These are phyloP conservation scores for Diplotaxis tenuifolia DNA, from an alignment of 345 rosid species.

Conservation along the genomic window DNA sequence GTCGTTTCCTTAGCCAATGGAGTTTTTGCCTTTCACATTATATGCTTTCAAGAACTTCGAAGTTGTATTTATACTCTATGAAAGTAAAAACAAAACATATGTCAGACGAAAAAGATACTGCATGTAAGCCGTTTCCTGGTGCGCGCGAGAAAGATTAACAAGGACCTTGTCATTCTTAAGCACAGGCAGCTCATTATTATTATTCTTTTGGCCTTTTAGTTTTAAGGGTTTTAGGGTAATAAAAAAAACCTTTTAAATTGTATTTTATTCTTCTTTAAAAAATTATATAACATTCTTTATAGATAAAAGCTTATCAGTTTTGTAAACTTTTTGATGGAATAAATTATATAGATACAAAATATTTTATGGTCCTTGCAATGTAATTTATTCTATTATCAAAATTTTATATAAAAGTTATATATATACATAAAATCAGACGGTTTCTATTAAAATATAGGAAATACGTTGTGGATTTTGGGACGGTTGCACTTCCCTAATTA, in stretches of 20 bases:
- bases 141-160: constrained; percentile 12
- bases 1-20: constrained; percentile 14
- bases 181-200: not conserved
- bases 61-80: not conserved
- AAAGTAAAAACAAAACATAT: constrained; percentile 6
- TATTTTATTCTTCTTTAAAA: no score
- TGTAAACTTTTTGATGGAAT: no score
- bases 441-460: not conserved
- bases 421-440: no score
- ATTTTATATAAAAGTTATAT: no score
- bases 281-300: no score
- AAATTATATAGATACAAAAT: no score
- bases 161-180: not conserved
- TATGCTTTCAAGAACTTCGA: constrained; percentile 20
- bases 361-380: no score
- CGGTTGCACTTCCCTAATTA: not conserved
- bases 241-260: no score
- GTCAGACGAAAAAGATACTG: constrained; percentile 4
- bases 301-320: no score
- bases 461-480: not conserved
- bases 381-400: no score
- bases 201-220: no score
- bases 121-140: not conserved
- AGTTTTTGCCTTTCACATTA: constrained; percentile 31
- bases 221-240: no score